Evolutionary conservation across 208 protist species (phyloP).

Genomic region (Wallacemonas collosoma): DNA sequence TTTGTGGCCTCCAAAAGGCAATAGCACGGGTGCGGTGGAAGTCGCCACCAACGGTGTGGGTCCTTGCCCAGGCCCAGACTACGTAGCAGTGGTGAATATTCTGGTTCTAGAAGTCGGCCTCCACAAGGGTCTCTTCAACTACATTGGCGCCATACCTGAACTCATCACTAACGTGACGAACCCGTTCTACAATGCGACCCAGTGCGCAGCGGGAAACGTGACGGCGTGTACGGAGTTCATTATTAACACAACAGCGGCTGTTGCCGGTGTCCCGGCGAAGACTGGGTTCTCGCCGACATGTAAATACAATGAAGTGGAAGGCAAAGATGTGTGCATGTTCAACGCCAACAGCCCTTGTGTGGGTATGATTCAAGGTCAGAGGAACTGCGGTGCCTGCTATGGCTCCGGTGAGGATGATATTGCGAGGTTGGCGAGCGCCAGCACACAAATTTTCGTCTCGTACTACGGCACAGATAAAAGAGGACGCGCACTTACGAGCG

Average conservation of each 20-base stretch:
- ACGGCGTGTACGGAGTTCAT: slow-evolving; percentile 27
- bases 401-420: slow-evolving; percentile 15
- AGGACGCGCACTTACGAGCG: slow-evolving; percentile 47
- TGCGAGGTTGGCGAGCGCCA: slow-evolving; percentile 19
- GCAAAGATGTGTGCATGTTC: slow-evolving; percentile 58
- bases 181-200: slow-evolving; percentile 33
- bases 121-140: slow-evolving; percentile 80
- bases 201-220: not conserved
- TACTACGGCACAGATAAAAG: slow-evolving; percentile 83
- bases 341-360: slow-evolving; percentile 45
- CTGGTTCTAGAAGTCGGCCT: slow-evolving; percentile 75
- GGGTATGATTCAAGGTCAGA: slow-evolving; percentile 49
- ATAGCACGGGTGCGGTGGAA: slow-evolving; percentile 47
- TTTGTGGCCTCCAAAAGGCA: slow-evolving; percentile 13
- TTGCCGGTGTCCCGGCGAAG: slow-evolving; percentile 41
- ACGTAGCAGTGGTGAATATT: slow-evolving; percentile 60
- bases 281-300: slow-evolving; percentile 84
- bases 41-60: slow-evolving; percentile 47
- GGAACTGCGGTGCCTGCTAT: slow-evolving; percentile 80
- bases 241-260: slow-evolving; percentile 19
- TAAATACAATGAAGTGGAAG: slow-evolving; percentile 21
- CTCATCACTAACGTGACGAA: slow-evolving; percentile 24
- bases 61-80: slow-evolving; percentile 29
- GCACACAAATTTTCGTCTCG: slow-evolving; percentile 59
- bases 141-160: slow-evolving; percentile 30